phyloP scores from a whole-genome alignment of 2,329 filamentous ascomycete species.

The Onygenales sp. region DNA sequence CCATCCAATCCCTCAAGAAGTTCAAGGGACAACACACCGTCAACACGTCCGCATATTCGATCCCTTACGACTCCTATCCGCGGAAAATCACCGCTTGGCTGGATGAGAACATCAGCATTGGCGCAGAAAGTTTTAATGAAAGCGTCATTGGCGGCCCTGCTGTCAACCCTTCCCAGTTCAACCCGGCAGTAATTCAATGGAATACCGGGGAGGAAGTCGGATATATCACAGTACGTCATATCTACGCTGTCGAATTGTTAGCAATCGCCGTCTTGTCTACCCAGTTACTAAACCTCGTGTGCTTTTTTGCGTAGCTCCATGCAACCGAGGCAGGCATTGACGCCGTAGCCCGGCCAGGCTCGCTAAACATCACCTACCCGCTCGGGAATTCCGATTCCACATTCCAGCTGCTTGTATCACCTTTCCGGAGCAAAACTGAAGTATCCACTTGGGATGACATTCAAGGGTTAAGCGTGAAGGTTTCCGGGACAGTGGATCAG shows the following conservation, averaged over 20 bases:
- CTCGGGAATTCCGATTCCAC: slow-evolving; percentile 32
- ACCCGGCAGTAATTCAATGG: slow-evolving; percentile 54
- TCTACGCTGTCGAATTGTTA: background rate
- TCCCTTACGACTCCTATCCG: slow-evolving; percentile 47
- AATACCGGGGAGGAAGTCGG: slow-evolving; percentile 22
- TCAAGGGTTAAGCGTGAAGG: slow-evolving; percentile 34
- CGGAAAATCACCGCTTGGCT: slow-evolving; percentile 54
- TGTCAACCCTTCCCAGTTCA: slow-evolving; percentile 44
- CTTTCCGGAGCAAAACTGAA: slow-evolving; percentile 30
- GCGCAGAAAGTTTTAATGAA: slow-evolving; percentile 50
- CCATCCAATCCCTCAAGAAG: slow-evolving; percentile 17
- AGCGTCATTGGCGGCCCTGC: slow-evolving; percentile 47
- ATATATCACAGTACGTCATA: slow-evolving; percentile 7
- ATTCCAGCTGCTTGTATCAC: slow-evolving; percentile 39
- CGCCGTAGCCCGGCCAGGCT: slow-evolving; percentile 31
- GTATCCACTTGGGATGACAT: background rate
- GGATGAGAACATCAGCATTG: slow-evolving; percentile 48
- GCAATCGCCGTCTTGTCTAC: background rate
- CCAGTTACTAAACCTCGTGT: background rate
- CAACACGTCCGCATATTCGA: slow-evolving; percentile 44
- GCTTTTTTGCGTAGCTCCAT: slow-evolving; percentile 18
- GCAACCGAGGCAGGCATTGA: slow-evolving; percentile 33
- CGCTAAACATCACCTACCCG: slow-evolving; percentile 46
- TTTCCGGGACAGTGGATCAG: slow-evolving; percentile 37
- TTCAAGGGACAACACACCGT: slow-evolving; percentile 46